Percentiles rank a stretch among this genome's conserved stretches.
Conservation (phyloP, 257 asterid genomes). For the Penstemon eatonii region DNA sequence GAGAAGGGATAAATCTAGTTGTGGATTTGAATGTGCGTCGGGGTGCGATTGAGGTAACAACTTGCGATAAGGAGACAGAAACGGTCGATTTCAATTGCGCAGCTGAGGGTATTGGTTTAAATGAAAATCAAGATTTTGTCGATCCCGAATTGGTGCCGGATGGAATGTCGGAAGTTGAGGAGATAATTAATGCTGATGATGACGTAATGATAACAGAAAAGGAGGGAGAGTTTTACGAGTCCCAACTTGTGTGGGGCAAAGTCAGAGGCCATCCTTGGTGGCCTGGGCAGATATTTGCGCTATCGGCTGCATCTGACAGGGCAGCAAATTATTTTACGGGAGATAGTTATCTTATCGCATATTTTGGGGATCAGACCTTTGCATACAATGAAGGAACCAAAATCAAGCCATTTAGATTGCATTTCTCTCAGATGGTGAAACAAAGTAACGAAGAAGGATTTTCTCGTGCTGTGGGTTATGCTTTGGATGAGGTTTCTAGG, state of each 20-base stretch:
- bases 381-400: conserved; percentile 73
- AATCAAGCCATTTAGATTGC: conserved; percentile 53
- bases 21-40: conserved; percentile 27
- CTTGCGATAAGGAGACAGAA: conserved; percentile 5
- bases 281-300: conserved; percentile 82
- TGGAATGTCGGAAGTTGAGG: not conserved
- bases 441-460: conserved; percentile 50
- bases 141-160: conserved; percentile 29
- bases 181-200: conserved; percentile 20
- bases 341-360: conserved; percentile 59
- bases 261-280: conserved; percentile 95
- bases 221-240: conserved; percentile 51
- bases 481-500: conserved; percentile 59
- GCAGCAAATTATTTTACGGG: conserved; percentile 49
- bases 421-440: conserved; percentile 61
- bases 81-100: conserved; percentile 5
- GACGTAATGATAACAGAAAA: conserved; percentile 36
- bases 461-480: conserved; percentile 52
- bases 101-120: conserved; percentile 25
- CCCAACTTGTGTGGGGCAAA: conserved; percentile 91
- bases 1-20: conserved; percentile 10
- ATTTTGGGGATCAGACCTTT: conserved; percentile 79
- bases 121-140: conserved; percentile 19
- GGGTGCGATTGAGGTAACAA: not conserved
- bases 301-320: conserved; percentile 60